Conservation (phyloP, 352 stramenopile genomes). For the Phytopythium chamaehyphon region DNA sequence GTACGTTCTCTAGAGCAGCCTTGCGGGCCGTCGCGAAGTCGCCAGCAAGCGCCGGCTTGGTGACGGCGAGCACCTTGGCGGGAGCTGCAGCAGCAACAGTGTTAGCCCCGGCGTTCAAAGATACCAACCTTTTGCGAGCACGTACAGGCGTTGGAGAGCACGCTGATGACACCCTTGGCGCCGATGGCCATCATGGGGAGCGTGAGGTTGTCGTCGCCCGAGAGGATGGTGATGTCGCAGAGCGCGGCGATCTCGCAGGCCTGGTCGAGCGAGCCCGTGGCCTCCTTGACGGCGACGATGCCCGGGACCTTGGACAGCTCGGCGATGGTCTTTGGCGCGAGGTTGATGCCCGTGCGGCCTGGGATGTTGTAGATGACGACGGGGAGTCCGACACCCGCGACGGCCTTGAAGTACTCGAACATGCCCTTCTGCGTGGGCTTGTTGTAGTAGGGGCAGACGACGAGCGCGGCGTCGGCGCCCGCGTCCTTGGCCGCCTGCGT, state of each 20-base stretch:
- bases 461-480: conserved; percentile 92
- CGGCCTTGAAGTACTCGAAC: conserved; percentile 93
- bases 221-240: conserved; percentile 91
- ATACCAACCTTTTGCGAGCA: conserved; percentile 5
- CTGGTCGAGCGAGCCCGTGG: conserved; percentile 91
- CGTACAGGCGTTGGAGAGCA: conserved; percentile 87
- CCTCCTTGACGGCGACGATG: conserved; percentile 98
- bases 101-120: not conserved
- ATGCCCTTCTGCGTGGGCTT: conserved; percentile 97
- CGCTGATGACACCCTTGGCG: conserved; percentile 87
- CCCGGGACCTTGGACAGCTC: conserved; percentile 91
- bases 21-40: conserved; percentile 79
- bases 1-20: conserved; percentile 82
- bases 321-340: conserved; percentile 93
- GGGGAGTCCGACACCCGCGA: conserved; percentile 85
- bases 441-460: conserved; percentile 99
- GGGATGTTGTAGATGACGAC: conserved; percentile 98
- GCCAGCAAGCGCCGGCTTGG: conserved; percentile 66
- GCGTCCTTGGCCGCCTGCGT: conserved; percentile 89
- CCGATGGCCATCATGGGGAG: conserved; percentile 88
- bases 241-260: conserved; percentile 74
- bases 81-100: conserved; percentile 39
- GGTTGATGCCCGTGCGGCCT: conserved; percentile 93
- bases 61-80: conserved; percentile 83
- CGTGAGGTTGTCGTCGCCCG: conserved; percentile 89